Base-by-base conservation (phyloP, 2,329 filamentous ascomycete genomes). In the Apiospora phragmitis region DNA sequence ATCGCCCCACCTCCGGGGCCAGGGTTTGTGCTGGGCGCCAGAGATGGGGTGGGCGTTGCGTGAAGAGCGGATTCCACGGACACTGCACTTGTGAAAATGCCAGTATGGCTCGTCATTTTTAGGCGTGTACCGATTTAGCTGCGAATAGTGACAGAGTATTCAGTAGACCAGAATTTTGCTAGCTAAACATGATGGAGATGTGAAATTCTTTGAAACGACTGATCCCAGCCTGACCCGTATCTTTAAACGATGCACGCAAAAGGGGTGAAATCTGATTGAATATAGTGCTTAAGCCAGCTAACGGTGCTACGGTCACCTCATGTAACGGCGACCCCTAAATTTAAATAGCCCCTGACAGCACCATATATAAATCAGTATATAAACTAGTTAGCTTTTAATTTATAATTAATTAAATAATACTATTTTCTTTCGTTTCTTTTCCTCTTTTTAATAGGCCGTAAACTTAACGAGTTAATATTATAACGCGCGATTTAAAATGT, bases 1-100 rank as follows among this genome's bases (percentile, higher is more conserved):
- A 69, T 69, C 7, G 68, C 68, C 0, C 49, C 68, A 32, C 49
- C 35, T 11, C 68, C 35, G 7, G 42, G 68, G 32, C 9, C 49
- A 51, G 29, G 12, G 29, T 4, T n/a, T 1, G 26, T 16, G 45
- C 45, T 51, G 11, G 49, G 24, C 24, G 24, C 24, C 24, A 12
- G 24, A 51, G 49, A 29, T 16, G 21, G 38, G 9, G 38, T 41
- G 43, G 2, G 43, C 16, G 43, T 16, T 16, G 49, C 7, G 47
- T 62, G 14, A 69, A 24, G 7, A 43, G 18, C n/a, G 9, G 42
- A 0, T 21, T 29, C 38, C 8, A 69, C 26, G 6, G 68, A 69
- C 26, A 69, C n/a, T 5, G 68, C n/a, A 14, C 41, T 69, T 18
- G 68, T 69, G 49, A 69, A 69, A 3, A 69, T 62, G n/a, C 68